Evolutionary conservation across 2,329 filamentous ascomycete genomes (phyloP).

Genomic region (Sporothrix humicola): DNA sequence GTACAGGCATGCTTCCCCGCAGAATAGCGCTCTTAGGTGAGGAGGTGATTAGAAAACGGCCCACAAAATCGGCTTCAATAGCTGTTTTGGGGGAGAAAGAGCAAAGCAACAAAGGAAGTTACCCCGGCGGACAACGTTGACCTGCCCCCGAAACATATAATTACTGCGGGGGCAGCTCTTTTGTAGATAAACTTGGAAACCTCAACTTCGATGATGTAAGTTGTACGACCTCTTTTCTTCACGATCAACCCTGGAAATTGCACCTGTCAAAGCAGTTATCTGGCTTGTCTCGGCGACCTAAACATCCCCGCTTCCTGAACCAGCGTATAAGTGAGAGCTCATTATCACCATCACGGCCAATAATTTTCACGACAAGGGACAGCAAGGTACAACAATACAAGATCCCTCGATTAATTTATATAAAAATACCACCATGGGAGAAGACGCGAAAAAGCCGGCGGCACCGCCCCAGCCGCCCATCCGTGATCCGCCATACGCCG

Average conservation of each 20-base stretch:
- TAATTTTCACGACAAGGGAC: too few species aligned
- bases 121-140: background rate
- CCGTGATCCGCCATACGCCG: constrained; percentile 38
- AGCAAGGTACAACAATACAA: background rate
- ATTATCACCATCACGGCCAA: too few species aligned
- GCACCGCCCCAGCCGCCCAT: constrained; percentile 4
- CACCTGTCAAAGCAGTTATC: too few species aligned
- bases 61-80: background rate
- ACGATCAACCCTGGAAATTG: background rate
- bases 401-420: background rate
- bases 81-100: background rate
- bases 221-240: background rate
- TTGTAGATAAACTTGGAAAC: background rate
- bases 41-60: background rate
- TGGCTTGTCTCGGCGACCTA: too few species aligned
- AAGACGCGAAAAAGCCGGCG: background rate
- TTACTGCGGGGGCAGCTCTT: background rate
- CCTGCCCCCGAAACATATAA: background rate
- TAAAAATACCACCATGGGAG: background rate
- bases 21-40: background rate
- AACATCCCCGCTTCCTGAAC: too few species aligned
- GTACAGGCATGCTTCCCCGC: background rate
- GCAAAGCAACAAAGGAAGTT: background rate
- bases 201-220: constrained; percentile 3
- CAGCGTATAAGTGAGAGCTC: too few species aligned